phyloP scores from a whole-genome alignment of 306 rosid genomes.

The Cicer chorassanicum region DNA sequence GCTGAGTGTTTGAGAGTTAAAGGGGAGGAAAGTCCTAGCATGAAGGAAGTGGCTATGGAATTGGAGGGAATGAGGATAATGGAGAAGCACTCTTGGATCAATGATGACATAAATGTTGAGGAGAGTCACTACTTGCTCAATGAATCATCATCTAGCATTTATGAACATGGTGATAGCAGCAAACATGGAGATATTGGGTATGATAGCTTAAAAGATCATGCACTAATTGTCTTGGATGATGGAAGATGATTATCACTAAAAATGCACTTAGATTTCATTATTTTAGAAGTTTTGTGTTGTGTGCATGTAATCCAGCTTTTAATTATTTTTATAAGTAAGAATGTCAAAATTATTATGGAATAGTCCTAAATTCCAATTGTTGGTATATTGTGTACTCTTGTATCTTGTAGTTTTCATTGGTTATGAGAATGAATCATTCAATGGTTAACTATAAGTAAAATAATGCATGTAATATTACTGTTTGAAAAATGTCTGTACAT shows the following conservation, averaged over 20 bases:
- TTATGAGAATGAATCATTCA: background rate
- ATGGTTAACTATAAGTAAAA: background rate
- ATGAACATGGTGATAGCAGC: conserved; percentile 28
- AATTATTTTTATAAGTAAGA: background rate
- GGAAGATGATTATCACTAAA: conserved; percentile 32
- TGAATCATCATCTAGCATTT: conserved; percentile 12
- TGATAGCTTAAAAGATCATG: conserved; percentile 14
- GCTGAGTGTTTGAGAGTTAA: conserved; percentile 43
- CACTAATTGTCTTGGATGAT: background rate
- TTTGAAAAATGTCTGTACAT: too few species aligned
- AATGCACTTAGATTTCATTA: background rate
- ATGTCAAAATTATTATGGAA: background rate
- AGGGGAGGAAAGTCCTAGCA: conserved; percentile 55
- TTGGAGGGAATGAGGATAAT: conserved; percentile 45
- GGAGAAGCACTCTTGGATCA: conserved; percentile 25
- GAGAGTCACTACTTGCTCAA: conserved; percentile 21
- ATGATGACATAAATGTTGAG: background rate
- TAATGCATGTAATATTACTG: too few species aligned
- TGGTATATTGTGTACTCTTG: background rate
- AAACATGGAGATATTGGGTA: background rate
- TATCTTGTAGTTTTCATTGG: background rate
- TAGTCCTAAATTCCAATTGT: background rate
- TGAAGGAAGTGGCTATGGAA: conserved; percentile 58
- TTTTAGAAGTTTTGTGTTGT: background rate
- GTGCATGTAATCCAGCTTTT: background rate